Conservation (phyloP, 805 yeast species). For the Suhomyces kilbournensis region DNA sequence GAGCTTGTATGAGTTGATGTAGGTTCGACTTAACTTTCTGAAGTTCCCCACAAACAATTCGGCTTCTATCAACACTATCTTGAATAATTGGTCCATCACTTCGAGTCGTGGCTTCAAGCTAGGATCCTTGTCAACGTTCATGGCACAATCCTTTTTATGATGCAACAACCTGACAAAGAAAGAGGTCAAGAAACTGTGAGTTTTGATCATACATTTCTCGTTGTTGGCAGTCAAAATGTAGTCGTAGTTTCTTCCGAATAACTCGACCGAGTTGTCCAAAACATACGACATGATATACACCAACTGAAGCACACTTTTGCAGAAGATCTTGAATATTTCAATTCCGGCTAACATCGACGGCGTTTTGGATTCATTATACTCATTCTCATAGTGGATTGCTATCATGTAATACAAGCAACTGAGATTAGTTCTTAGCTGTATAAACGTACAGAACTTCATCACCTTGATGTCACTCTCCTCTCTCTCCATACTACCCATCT, state of each 20-base stretch:
- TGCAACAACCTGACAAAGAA: slow-evolving; percentile 39
- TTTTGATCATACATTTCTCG: slow-evolving; percentile 40
- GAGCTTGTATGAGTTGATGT: slow-evolving; percentile 39
- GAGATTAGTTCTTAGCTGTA: slow-evolving; percentile 37
- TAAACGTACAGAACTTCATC: slow-evolving; percentile 31
- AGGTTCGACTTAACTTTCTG: slow-evolving; percentile 32
- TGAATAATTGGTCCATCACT: slow-evolving; percentile 31
- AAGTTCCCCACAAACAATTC: slow-evolving; percentile 44
- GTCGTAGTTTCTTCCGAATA: slow-evolving; percentile 41
- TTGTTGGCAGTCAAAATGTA: slow-evolving; percentile 33
- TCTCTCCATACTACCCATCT: slow-evolving; percentile 20
- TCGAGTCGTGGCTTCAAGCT: slow-evolving; percentile 22
- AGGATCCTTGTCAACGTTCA: slow-evolving; percentile 13
- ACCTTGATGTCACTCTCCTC: slow-evolving; percentile 33
- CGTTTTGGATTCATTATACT: slow-evolving; percentile 22
- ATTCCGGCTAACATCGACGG: slow-evolving; percentile 38
- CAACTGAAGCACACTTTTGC: slow-evolving; percentile 39
- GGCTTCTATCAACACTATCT: slow-evolving; percentile 33
- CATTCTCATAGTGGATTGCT: slow-evolving; percentile 39
- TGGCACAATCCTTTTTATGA: slow-evolving; percentile 31
- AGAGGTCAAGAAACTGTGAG: slow-evolving; percentile 37
- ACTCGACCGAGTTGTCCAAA: slow-evolving; percentile 39
- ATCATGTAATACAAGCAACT: slow-evolving; percentile 40
- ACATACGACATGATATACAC: slow-evolving; percentile 43
- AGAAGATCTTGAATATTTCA: slow-evolving; percentile 40